Conservation (phyloP, 176 grass and related monocot species). For the Saccharum spontaneum region DNA sequence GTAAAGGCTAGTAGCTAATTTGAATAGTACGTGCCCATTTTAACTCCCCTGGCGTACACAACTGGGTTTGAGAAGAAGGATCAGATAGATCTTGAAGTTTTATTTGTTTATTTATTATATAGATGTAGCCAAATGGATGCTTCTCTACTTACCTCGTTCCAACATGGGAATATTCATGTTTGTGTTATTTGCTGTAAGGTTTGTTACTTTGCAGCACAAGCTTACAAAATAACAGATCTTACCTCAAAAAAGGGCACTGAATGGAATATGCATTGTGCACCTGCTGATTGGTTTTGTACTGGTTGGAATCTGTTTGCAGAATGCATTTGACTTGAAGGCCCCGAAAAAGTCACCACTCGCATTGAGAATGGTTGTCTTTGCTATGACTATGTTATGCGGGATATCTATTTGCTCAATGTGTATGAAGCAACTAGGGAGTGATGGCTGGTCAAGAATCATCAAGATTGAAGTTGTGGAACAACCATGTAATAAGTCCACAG, state of each 20-base stretch:
- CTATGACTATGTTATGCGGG: constrained; percentile 66
- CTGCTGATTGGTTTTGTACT: neutral
- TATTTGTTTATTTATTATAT: neutral
- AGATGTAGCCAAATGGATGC: neutral
- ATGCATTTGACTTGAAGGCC: constrained; percentile 52
- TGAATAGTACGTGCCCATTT: constrained; percentile 22
- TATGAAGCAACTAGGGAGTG: constrained; percentile 66
- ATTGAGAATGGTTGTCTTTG: constrained; percentile 70
- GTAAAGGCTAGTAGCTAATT: neutral
- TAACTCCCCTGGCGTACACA: neutral
- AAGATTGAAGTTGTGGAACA: constrained; percentile 54
- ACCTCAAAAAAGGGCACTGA: neutral
- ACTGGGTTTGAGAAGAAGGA: constrained; percentile 1
- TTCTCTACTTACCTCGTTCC: neutral
- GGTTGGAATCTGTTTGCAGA: constrained; percentile 48
- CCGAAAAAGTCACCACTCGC: constrained; percentile 64
- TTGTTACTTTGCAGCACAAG: neutral
- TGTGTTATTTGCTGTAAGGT: neutral
- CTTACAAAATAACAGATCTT: neutral
- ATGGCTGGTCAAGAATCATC: constrained; percentile 59
- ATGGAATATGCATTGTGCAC: constrained; percentile 5
- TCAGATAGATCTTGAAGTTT: neutral
- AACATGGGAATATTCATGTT: neutral
- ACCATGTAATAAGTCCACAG: constrained; percentile 43
- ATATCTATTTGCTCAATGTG: constrained; percentile 75